A percentile compares a stretch with the other conserved stretches of the same genome.
These are phyloP conservation scores for Terfezia claveryi DNA, from an alignment of 495 filamentous ascomycete genomes.

Conservation along the genomic window DNA sequence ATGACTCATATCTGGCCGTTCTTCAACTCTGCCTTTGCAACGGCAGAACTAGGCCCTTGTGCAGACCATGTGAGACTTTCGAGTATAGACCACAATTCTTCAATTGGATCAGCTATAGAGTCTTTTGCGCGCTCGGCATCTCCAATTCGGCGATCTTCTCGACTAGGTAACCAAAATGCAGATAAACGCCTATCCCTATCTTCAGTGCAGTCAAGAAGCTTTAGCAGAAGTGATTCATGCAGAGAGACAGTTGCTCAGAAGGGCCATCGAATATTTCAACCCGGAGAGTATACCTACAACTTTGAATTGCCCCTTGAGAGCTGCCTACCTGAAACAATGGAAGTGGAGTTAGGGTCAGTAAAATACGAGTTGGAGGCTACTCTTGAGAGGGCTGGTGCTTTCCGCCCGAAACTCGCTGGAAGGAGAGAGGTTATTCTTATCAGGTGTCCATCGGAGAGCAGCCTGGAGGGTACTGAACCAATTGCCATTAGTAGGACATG, in stretches of 20 bases:
- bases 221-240: slow-evolving; percentile 53
- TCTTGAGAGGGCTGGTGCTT: slow-evolving; percentile 77
- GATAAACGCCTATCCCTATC: slow-evolving; percentile 45
- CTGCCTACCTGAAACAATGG: slow-evolving; percentile 75
- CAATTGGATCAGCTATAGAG: slow-evolving; percentile 20
- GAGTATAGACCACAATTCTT: slow-evolving; percentile 4
- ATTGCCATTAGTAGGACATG: slow-evolving; percentile 93
- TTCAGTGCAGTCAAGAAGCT: slow-evolving; percentile 63
- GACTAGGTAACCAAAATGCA: slow-evolving; percentile 6
- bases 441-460: slow-evolving; percentile 73
- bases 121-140: slow-evolving; percentile 19
- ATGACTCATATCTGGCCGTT: slow-evolving; percentile 61
- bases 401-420: slow-evolving; percentile 74
- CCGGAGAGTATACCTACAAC: slow-evolving; percentile 81
- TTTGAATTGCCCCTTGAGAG: slow-evolving; percentile 92
- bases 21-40: slow-evolving; percentile 50
- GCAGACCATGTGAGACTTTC: slow-evolving; percentile 36
- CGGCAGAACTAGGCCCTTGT: slow-evolving; percentile 40
- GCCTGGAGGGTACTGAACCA: slow-evolving; percentile 80
- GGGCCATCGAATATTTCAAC: slow-evolving; percentile 71
- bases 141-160: slow-evolving; percentile 8
- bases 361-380: slow-evolving; percentile 74
- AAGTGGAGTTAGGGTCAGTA: slow-evolving; percentile 70
- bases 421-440: slow-evolving; percentile 69
- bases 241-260: slow-evolving; percentile 44